phyloP scores from a whole-genome alignment of 169 alveolate species.

The Cryptosporidium ubiquitum region DNA sequence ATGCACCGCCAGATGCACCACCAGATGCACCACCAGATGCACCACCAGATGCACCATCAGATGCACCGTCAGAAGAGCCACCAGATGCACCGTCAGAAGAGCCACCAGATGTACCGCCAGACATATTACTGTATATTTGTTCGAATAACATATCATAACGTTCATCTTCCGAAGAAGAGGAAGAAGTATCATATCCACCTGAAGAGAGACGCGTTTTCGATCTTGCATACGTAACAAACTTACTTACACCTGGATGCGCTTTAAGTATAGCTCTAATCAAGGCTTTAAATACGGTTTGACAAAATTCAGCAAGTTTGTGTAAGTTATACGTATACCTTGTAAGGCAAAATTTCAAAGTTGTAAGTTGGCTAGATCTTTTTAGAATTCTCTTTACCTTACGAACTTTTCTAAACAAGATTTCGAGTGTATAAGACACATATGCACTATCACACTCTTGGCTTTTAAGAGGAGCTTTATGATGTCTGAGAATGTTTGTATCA shows the following conservation, averaged over 20 bases:
- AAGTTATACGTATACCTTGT: not conserved
- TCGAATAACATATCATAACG: not conserved
- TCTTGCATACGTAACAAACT: not conserved
- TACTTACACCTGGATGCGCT: not conserved
- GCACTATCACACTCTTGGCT: not conserved
- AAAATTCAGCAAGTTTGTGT: not conserved
- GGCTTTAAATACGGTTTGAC: not conserved
- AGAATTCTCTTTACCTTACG: not conserved
- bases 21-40: not conserved
- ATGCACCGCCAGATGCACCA: not conserved
- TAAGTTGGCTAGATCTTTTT: not conserved
- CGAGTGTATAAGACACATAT: not conserved
- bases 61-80: not conserved
- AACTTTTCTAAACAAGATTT: not conserved
- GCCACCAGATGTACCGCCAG: not conserved
- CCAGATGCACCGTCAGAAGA: not conserved
- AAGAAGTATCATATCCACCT: slow-evolving; percentile 23
- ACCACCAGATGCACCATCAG: not conserved
- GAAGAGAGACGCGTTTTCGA: not conserved
- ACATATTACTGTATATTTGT: not conserved
- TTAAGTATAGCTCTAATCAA: not conserved
- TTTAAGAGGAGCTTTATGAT: not conserved
- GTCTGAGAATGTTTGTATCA: not conserved
- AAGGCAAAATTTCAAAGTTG: not conserved
- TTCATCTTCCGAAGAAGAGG: slow-evolving; percentile 2